These are phyloP conservation scores for Metschnikowia hibisci DNA, from an alignment of 805 yeast genomes.

Conservation along the genomic window DNA sequence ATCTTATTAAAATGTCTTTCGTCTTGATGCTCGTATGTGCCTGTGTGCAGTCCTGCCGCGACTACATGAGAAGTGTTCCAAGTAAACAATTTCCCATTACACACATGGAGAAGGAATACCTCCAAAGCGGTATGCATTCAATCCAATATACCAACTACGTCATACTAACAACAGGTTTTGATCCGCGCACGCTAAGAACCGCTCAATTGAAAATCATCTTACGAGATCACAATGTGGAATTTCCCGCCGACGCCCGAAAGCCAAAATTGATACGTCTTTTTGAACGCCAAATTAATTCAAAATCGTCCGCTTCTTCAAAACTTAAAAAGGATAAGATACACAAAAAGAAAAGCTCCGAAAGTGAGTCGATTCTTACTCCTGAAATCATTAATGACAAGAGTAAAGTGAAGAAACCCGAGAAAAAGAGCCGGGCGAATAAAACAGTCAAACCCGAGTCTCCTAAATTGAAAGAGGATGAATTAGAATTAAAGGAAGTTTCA, in stretches of 20 bases:
- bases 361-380: too few relatives aligned
- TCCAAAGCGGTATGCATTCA: slow-evolving; percentile 5
- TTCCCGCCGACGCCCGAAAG: slow-evolving; percentile 65
- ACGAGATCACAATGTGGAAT: slow-evolving; percentile 56
- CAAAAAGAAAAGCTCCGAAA: background rate
- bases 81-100: background rate
- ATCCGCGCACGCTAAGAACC: slow-evolving; percentile 57
- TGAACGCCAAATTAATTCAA: background rate
- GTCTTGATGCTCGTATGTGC: background rate
- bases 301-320: background rate
- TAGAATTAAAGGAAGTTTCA: too few relatives aligned
- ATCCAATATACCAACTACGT: background rate
- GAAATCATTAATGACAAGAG: too few relatives aligned
- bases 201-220: slow-evolving; percentile 68
- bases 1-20: background rate
- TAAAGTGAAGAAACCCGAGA: slow-evolving; percentile 3
- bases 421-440: background rate
- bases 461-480: too few relatives aligned
- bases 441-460: background rate
- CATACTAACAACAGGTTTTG: slow-evolving; percentile 16
- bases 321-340: slow-evolving; percentile 3
- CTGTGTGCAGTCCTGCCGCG: background rate
- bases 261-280: slow-evolving; percentile 38
- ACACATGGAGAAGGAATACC: slow-evolving; percentile 1
- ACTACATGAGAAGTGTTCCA: background rate